phyloP scores from a whole-genome alignment of 495 filamentous ascomycete species.

The Sordaria brevicollis region DNA sequence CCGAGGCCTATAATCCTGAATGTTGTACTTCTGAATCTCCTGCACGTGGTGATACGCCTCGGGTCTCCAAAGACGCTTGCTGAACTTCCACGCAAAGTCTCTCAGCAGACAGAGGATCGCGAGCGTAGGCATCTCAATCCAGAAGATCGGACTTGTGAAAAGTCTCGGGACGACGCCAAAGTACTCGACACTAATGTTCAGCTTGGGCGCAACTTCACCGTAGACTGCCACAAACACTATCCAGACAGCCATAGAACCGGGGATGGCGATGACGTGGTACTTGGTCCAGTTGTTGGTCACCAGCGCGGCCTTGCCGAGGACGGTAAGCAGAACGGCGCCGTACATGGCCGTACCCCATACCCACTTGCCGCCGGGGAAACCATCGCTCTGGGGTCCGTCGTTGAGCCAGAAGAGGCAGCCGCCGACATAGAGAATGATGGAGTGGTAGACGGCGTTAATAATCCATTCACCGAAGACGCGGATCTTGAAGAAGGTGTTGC shows the following conservation, averaged over 20 bases:
- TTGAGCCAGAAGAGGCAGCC: slow-evolving; percentile 68
- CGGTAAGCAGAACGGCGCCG: slow-evolving; percentile 79
- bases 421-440: slow-evolving; percentile 78
- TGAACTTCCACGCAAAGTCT: slow-evolving; percentile 78
- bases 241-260: slow-evolving; percentile 88
- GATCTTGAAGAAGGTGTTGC: slow-evolving; percentile 84
- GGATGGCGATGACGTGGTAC: slow-evolving; percentile 92
- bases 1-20: slow-evolving; percentile 94
- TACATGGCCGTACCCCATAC: slow-evolving; percentile 93
- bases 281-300: slow-evolving; percentile 99
- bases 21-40: slow-evolving; percentile 99
- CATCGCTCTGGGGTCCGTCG: slow-evolving; percentile 66
- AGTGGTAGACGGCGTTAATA: slow-evolving; percentile 90
- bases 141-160: slow-evolving; percentile 77
- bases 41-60: slow-evolving; percentile 98
- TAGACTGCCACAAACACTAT: slow-evolving; percentile 83
- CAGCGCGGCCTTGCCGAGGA: slow-evolving; percentile 88
- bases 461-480: slow-evolving; percentile 91
- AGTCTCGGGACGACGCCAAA: slow-evolving; percentile 71
- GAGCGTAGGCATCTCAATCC: slow-evolving; percentile 72
- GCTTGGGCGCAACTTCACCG: slow-evolving; percentile 76
- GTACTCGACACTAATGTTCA: slow-evolving; percentile 79
- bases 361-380: slow-evolving; percentile 83
- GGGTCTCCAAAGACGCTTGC: slow-evolving; percentile 92
- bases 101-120: slow-evolving; percentile 77